Base-by-base conservation (phyloP, 2,329 filamentous ascomycete genomes). In the Achaetomium macrosporum region DNA sequence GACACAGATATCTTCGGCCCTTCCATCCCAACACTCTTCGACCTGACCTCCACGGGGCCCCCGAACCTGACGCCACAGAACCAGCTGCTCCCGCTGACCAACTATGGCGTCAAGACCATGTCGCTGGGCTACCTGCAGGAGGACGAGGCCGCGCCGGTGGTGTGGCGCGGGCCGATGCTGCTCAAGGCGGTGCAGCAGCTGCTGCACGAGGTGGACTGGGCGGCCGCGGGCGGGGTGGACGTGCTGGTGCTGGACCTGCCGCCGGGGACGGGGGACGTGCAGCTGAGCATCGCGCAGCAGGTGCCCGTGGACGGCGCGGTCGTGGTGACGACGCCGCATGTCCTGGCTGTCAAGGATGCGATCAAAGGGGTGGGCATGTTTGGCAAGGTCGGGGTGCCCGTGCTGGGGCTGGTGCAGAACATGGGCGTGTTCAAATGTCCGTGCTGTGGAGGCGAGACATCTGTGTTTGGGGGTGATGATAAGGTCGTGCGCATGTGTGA, bases 1-100 rank as follows among this genome's bases (percentile, higher is more conserved):
- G 93, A 99, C 67, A 90, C 91, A 0, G 93, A 99, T 67, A 95
- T 99, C 65, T 99, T 97, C 67, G 93, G 93, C 0, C 93, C 93
- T 0, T 96, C 90, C 0, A 88, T 99, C 56, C 93, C 93, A 0
- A 96, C 90, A 0, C 76, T 99, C 0, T 82, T 99, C 53, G 84
- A 92, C 60, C 78, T 97, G 5, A 82, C 83, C 3, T 82, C 82
- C 3, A 87, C 85, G 13, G 87, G 35, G 8, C 35, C 93, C 66
- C 90, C 90, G 2, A 76, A 86, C 53, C 71, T 95, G 54, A 89
- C 88, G 31, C 69, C 41, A 3, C 82, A 87, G 61, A 90, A 91
- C 64, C 85, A 90, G 63, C 78, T 99, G 3, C 65, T 97, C 1
- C 93, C 93, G 0, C 73, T 99, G 20, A 90, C 88, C 19, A 96